Percentiles rank a stretch among this genome's conserved stretches.
These are phyloP conservation scores for Sugiyamaella pinicola DNA, from an alignment of 1,139 yeast species.

Conservation along the genomic window DNA sequence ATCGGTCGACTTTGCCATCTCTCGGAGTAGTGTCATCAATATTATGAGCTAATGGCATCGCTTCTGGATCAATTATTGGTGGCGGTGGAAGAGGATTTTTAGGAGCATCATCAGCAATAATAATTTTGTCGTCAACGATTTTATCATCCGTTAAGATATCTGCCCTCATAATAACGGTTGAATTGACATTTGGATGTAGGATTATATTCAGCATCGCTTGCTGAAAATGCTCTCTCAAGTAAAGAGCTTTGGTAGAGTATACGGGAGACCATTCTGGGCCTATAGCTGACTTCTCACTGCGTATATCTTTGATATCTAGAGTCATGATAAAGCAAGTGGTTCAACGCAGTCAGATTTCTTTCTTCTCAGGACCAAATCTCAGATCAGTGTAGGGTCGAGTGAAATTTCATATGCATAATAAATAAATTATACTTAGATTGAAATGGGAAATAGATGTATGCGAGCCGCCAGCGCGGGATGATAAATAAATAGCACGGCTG, in stretches of 20 bases:
- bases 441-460: background rate
- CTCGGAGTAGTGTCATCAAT: slow-evolving; percentile 60
- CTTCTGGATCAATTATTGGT: slow-evolving; percentile 39
- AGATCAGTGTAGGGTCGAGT: background rate
- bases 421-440: no score
- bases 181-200: slow-evolving; percentile 85
- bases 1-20: slow-evolving; percentile 45
- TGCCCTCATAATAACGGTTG: slow-evolving; percentile 86
- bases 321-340: slow-evolving; percentile 6
- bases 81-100: slow-evolving; percentile 34
- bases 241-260: slow-evolving; percentile 39
- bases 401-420: slow-evolving; percentile 1
- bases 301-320: slow-evolving; percentile 33
- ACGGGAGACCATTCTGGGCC: slow-evolving; percentile 64
- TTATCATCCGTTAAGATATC: slow-evolving; percentile 64
- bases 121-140: background rate
- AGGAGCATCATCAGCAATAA: background rate
- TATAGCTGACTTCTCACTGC: slow-evolving; percentile 48
- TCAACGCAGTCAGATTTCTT: no score
- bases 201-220: slow-evolving; percentile 80
- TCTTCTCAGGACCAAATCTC: no score
- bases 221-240: slow-evolving; percentile 55
- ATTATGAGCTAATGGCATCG: slow-evolving; percentile 43
- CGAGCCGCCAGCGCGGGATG: background rate
- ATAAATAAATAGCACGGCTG: no score